Evolutionary conservation across 2,329 filamentous ascomycete species (phyloP).

Genomic region (Dryadomyces quercivorus): DNA sequence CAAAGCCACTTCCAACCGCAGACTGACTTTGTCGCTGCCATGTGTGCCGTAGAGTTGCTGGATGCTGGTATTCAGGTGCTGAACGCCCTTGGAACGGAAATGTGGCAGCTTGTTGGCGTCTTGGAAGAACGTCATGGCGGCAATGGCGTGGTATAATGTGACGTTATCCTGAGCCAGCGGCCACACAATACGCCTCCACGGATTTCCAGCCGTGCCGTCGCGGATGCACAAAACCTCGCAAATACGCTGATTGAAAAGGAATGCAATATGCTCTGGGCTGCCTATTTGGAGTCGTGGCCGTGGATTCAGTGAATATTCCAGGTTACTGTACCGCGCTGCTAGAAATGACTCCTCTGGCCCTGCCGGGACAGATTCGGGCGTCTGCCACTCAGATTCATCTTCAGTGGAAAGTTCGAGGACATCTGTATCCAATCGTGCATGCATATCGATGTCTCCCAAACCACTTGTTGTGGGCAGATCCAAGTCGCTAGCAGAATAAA

Average conservation of each 20-base stretch:
- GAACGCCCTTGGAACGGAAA: background rate
- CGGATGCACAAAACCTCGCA: slow-evolving; percentile 3
- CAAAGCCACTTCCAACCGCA: background rate
- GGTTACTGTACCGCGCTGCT: background rate
- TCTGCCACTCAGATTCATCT: background rate
- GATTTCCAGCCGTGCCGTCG: slow-evolving; percentile 1
- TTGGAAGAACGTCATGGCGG: slow-evolving; percentile 6
- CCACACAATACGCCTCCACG: slow-evolving; percentile 5
- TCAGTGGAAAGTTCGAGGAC: no score
- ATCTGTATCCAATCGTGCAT: no score
- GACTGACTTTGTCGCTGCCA: no score
- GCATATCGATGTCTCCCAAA: no score
- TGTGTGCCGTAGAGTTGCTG: background rate
- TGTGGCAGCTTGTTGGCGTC: slow-evolving; percentile 1
- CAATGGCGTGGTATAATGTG: slow-evolving; percentile 2
- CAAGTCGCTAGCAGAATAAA: no score
- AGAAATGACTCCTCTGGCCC: no score
- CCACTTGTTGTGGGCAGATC: no score
- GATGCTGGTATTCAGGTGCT: slow-evolving; percentile 3
- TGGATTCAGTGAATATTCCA: background rate
- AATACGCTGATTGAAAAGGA: slow-evolving; percentile 3
- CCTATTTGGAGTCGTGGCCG: background rate
- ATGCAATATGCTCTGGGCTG: slow-evolving; percentile 5
- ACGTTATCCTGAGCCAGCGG: slow-evolving; percentile 3
- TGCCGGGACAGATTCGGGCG: no score